A percentile compares a stretch with the other conserved stretches of the same genome.
Conservation (phyloP, 352 stramenopile genomes). For the Pseudoperonospora humuli region DNA sequence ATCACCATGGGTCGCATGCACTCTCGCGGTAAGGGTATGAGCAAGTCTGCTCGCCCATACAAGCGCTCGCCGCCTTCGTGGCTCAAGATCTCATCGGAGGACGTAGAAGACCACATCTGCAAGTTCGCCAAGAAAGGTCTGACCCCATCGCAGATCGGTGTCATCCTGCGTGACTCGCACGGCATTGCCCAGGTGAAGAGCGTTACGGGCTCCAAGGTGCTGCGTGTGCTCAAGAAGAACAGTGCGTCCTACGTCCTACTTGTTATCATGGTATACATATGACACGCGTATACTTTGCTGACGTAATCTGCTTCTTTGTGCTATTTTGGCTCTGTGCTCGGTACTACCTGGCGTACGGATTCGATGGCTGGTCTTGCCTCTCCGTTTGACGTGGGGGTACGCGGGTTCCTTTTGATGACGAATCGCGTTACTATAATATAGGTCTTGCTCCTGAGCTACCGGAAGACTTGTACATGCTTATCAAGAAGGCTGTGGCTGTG, state of each 20-base stretch:
- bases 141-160: constrained; percentile 95
- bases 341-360: constrained; percentile 82
- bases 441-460: constrained; percentile 97
- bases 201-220: constrained; percentile 98
- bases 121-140: constrained; percentile 99
- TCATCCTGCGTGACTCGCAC: constrained; percentile 99
- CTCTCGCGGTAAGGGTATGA: constrained; percentile 99
- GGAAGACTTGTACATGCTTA: constrained; percentile 99
- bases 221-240: constrained; percentile 99
- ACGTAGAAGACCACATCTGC: constrained; percentile 99
- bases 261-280: no score
- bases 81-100: constrained; percentile 93
- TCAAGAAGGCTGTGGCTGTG: constrained; percentile 99
- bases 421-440: constrained; percentile 15
- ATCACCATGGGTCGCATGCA: constrained; percentile 98
- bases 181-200: constrained; percentile 98
- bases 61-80: constrained; percentile 98
- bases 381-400: constrained; percentile 82
- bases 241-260: no score
- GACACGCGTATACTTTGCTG: background rate
- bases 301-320: background rate
- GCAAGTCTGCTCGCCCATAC: constrained; percentile 97
- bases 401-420: constrained; percentile 37
- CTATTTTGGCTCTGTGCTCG: constrained; percentile 30
- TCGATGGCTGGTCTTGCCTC: constrained; percentile 36